phyloP scores from a whole-genome alignment of 768 basidiomycete genomes.

The Lactarius hatsudake region DNA sequence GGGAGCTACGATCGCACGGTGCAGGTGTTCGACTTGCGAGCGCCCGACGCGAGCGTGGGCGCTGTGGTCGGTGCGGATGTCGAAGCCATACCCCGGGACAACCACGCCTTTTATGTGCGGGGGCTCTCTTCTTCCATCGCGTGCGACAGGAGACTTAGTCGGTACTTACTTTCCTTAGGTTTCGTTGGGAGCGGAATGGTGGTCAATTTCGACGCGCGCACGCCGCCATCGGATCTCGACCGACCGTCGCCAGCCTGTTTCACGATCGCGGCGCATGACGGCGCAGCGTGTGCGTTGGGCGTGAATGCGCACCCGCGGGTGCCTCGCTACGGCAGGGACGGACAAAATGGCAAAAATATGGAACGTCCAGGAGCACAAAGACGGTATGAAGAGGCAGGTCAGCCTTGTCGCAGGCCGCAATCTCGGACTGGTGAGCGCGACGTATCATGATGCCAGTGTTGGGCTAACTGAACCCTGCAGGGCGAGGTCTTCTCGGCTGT shows the following conservation, averaged over 20 bases:
- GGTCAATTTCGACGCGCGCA: constrained; percentile 87
- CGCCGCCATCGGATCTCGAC: constrained; percentile 65
- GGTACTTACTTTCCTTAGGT: constrained; percentile 53
- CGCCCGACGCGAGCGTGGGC: constrained; percentile 77
- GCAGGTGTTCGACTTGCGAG: constrained; percentile 86
- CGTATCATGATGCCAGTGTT: neutral
- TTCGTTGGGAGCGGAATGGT: constrained; percentile 90
- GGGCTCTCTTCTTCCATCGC: neutral
- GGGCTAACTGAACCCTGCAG: constrained; percentile 40
- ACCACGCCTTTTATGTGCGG: constrained; percentile 80
- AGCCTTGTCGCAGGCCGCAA: constrained; percentile 85
- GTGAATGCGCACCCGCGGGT: constrained; percentile 86
- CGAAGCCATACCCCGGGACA: constrained; percentile 87
- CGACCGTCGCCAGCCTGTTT: constrained; percentile 70
- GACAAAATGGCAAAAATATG: constrained; percentile 97
- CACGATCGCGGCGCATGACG: constrained; percentile 92
- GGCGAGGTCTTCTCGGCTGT: constrained; percentile 93
- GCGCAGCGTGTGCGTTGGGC: constrained; percentile 84
- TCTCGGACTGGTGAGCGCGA: constrained; percentile 74
- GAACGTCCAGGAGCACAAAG: constrained; percentile 74
- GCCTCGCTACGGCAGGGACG: constrained; percentile 91
- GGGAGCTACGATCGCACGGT: constrained; percentile 95
- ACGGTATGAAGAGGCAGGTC: constrained; percentile 67
- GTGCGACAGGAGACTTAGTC: neutral
- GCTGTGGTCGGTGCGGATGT: constrained; percentile 88